phyloP scores from a whole-genome alignment of 2,329 filamentous ascomycete genomes.

The Tolypocladium paradoxum region DNA sequence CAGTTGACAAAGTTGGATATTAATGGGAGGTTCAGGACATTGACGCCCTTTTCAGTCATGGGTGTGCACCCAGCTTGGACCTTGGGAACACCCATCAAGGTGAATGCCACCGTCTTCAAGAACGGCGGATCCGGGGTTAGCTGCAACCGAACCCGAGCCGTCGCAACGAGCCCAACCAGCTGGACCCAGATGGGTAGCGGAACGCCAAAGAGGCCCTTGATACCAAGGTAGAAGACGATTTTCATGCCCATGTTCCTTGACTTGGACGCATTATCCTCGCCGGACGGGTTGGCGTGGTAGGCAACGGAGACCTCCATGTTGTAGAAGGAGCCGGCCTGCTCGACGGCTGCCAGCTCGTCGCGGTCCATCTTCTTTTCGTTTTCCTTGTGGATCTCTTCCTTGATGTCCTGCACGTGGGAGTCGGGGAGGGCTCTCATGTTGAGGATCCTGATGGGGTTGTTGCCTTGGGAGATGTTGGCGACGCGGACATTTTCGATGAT shows the following conservation, averaged over 20 bases:
- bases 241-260: conserved; percentile 97
- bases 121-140: conserved; percentile 88
- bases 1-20: conserved; percentile 98
- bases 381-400: conserved; percentile 66
- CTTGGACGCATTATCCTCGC: conserved; percentile 61
- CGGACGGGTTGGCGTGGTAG: conserved; percentile 75
- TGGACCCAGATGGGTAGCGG: conserved; percentile 84
- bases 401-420: conserved; percentile 68
- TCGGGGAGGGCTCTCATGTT: conserved; percentile 77
- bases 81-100: conserved; percentile 86
- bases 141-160: conserved; percentile 69
- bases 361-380: conserved; percentile 75
- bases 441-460: conserved; percentile 78
- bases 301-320: conserved; percentile 86
- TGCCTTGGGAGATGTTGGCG: conserved; percentile 88
- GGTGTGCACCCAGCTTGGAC: conserved; percentile 83
- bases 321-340: conserved; percentile 86
- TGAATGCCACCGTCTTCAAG: conserved; percentile 83
- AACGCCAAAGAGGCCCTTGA: conserved; percentile 81
- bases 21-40: conserved; percentile 80
- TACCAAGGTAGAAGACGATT: conserved; percentile 82
- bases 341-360: conserved; percentile 76
- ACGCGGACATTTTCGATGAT: conserved; percentile 92
- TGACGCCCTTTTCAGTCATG: conserved; percentile 83
- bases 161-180: conserved; percentile 81